Conservation (phyloP, 139 green algal species). For the Chlorella sp. region DNA sequence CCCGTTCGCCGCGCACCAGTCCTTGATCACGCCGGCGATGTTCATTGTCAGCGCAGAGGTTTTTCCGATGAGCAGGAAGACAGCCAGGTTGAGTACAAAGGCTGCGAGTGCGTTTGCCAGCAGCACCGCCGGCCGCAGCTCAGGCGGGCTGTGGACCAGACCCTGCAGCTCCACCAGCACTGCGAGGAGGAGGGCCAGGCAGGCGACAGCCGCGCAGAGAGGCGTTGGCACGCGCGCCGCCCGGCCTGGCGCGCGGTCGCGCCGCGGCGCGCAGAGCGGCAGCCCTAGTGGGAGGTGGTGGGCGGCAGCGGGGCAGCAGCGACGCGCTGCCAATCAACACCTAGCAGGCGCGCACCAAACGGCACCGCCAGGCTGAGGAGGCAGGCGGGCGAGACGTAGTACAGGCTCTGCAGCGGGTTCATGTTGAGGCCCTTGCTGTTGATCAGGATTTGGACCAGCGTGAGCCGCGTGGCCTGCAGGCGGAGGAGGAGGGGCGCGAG, state of each 20-base stretch:
- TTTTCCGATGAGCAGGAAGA: constrained; percentile 93
- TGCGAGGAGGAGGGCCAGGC: not conserved
- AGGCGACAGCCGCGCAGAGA: not conserved
- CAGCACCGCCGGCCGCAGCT: constrained; percentile 57
- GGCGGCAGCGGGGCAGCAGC: not conserved
- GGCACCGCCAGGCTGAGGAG: constrained; percentile 46
- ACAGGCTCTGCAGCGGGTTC: constrained; percentile 65
- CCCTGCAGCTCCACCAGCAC: constrained; percentile 21
- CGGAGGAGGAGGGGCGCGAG: too few relatives aligned
- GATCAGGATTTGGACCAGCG: constrained; percentile 91
- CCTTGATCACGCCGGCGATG: constrained; percentile 97
- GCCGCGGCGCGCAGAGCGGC: not conserved
- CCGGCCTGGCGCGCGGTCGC: too few relatives aligned
- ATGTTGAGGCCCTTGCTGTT: constrained; percentile 53
- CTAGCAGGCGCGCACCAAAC: constrained; percentile 23
- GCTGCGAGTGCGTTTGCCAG: constrained; percentile 87
- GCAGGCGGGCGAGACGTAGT: constrained; percentile 64
- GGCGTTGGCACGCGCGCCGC: not conserved
- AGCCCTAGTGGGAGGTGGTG: not conserved
- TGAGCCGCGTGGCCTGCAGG: constrained; percentile 76
- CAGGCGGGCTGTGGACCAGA: constrained; percentile 24
- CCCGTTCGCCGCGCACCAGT: too few relatives aligned
- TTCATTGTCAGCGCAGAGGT: constrained; percentile 98
- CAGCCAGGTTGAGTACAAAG: constrained; percentile 77
- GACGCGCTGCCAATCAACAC: not conserved